Base-by-base conservation (phyloP, 2,329 filamentous ascomycete species). In the Phialophora tarda region DNA sequence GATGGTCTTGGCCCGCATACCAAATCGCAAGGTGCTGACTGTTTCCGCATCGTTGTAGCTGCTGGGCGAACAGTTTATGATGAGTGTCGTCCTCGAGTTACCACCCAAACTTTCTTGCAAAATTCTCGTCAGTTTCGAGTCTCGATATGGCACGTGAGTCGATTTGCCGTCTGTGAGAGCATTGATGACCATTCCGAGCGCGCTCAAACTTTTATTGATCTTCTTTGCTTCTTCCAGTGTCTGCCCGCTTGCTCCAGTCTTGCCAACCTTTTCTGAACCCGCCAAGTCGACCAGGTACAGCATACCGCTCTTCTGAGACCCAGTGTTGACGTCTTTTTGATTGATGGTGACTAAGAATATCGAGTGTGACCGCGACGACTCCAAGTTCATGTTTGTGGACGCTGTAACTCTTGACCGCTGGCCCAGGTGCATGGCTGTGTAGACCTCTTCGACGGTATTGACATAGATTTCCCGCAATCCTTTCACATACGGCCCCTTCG, bases 151-250 rank as follows among this genome's bases (percentile, higher is more conserved):
- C 71, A 99, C 86, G 76, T 98, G 93, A 54, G 91, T 93, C 50
- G 93, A 97, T 91, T 96, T 97, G 77, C 93, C 94, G 78, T 98
- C 95, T 2, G 95, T 97, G 74, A 99, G 82, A 62, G 93, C 88
- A 80, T 98, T 98, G 85, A 99, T 99, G 82, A 98, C 95, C 93
- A 97, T 98, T 75, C 95, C 95, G 67, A 99, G 85, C 63, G 95
- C 93, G 82, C 93, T 97, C 83, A 99, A 86, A 85, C 93, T 97
- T 86, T 98, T 98, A 86, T 99, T 99, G 86, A 99, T 99, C 85
- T 99, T 99, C 85, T 98, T 98, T 68, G 95, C 95, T 79, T 99
- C 95, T 79, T 98, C 95, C 51, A 99, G 84, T 4, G 94, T 98
- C 80, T 98, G 95, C 64, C 95, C 95, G 77, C 92, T 97, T 69